A percentile compares a stretch with the other conserved stretches of the same genome.
Conservation (phyloP, 1,139 yeast genomes). For the Scheffersomyces titani region DNA sequence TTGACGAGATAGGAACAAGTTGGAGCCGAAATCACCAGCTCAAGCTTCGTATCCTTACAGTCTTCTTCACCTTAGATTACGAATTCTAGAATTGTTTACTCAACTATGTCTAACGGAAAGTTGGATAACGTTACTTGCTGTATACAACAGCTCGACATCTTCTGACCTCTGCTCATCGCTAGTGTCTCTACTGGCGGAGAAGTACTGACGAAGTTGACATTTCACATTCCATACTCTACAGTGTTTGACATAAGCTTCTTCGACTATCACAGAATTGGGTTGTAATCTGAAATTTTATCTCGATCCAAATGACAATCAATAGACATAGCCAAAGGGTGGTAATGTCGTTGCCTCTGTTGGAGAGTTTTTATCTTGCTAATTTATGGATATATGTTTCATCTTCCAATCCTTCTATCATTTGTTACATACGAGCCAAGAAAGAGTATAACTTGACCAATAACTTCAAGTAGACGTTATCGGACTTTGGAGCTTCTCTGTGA, state of each 20-base stretch:
- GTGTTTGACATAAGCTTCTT: neutral
- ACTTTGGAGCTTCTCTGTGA: conserved; percentile 99
- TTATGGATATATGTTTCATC: conserved; percentile 4
- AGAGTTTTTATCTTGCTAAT: neutral
- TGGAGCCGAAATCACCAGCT: conserved; percentile 10
- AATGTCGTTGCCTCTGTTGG: neutral
- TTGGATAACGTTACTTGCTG: neutral
- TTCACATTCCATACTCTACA: neutral
- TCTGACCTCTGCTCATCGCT: conserved; percentile 5
- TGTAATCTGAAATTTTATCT: neutral
- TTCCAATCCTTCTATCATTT: conserved; percentile 2
- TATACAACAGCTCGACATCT: neutral
- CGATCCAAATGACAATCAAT: neutral
- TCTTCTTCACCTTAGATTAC: neutral
- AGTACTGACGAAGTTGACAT: neutral
- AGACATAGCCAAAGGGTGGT: too few species aligned
- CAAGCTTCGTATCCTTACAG: neutral
- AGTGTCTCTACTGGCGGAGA: conserved; percentile 14
- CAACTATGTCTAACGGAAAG: neutral
- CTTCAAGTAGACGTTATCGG: conserved; percentile 98
- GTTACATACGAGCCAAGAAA: conserved; percentile 96
- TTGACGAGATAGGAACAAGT: neutral
- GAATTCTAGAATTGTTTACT: neutral
- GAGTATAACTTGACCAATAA: conserved; percentile 97
- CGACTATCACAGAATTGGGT: conserved; percentile 6